Percentiles rank a stretch among this genome's conserved stretches.
phyloP scores from a whole-genome alignment of 306 rosid genomes.

The Hylodesmum podocarpum region DNA sequence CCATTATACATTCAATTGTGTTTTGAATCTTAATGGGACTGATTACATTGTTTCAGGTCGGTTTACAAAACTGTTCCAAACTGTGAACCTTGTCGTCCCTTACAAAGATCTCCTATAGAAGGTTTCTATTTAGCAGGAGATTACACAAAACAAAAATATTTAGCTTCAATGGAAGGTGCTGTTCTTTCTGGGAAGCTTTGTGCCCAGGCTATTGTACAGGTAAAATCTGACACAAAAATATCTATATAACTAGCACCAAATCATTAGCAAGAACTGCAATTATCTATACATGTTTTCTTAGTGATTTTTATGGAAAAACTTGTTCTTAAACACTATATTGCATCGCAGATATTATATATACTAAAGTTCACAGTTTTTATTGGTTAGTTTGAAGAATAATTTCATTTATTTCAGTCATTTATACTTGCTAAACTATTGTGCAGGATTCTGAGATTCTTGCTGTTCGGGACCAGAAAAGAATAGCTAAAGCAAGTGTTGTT shows the following conservation, averaged over 20 bases:
- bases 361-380: neutral
- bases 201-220: conserved; percentile 96
- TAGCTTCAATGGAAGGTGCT: conserved; percentile 99
- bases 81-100: conserved; percentile 92
- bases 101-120: conserved; percentile 90
- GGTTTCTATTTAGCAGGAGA: conserved; percentile 97
- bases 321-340: neutral
- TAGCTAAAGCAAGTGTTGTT: conserved; percentile 56
- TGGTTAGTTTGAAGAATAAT: neutral
- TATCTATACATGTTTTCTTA: neutral
- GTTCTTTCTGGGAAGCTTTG: conserved; percentile 97
- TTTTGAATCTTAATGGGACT: conserved; percentile 20
- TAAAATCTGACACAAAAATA: conserved; percentile 34
- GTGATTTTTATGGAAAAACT: neutral
- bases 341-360: neutral
- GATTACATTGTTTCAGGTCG: conserved; percentile 53
- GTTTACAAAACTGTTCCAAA: conserved; percentile 90
- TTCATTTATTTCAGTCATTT: neutral
- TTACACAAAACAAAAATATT: conserved; percentile 91
- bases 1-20: neutral
- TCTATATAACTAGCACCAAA: conserved; percentile 8
- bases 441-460: conserved; percentile 75
- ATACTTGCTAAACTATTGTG: conserved; percentile 13
- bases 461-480: conserved; percentile 46
- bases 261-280: conserved; percentile 19